Percentiles rank a stretch among this genome's conserved stretches.
These are phyloP conservation scores for Hypericum perforatum DNA, from an alignment of 345 rosid genomes.

Conservation along the genomic window DNA sequence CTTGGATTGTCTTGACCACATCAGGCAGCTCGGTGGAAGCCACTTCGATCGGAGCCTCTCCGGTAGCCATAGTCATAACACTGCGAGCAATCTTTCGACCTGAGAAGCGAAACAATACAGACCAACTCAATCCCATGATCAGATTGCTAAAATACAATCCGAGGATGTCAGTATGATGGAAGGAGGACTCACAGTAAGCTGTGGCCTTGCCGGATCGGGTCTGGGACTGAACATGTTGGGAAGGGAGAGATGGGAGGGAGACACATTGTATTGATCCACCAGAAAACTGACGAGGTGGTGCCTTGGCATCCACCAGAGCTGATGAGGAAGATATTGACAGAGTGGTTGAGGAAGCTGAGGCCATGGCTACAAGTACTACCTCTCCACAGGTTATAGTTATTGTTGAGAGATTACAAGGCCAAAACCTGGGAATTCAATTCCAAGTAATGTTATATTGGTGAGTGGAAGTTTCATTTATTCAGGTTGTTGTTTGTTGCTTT, in stretches of 20 bases:
- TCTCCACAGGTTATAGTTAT: too few relatives aligned
- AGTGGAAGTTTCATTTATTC: too few relatives aligned
- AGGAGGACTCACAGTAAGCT: conserved; percentile 44
- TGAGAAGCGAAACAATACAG: conserved; percentile 11
- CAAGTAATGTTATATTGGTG: too few relatives aligned
- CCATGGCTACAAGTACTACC: conserved; percentile 22
- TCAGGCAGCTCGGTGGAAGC: conserved; percentile 60
- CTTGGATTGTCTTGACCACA: conserved; percentile 48
- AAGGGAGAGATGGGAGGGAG: conserved; percentile 60
- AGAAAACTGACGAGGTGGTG: conserved; percentile 34
- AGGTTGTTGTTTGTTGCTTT: too few relatives aligned
- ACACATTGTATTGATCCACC: conserved; percentile 46
- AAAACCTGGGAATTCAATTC: too few relatives aligned
- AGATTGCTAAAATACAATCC: too few relatives aligned
- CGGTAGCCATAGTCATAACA: conserved; percentile 66
- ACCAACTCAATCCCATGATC: too few relatives aligned
- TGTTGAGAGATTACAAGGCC: too few relatives aligned
- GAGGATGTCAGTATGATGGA: background rate
- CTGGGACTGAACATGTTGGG: conserved; percentile 37
- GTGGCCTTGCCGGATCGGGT: conserved; percentile 43
- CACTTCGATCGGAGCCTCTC: conserved; percentile 60
- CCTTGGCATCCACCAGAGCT: conserved; percentile 40
- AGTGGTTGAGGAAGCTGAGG: conserved; percentile 33
- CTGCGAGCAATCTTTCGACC: conserved; percentile 76
- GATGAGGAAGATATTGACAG: conserved; percentile 46